Evolutionary conservation across 805 yeast species (phyloP).

Genomic region (Metschnikowia aberdeeniae): DNA sequence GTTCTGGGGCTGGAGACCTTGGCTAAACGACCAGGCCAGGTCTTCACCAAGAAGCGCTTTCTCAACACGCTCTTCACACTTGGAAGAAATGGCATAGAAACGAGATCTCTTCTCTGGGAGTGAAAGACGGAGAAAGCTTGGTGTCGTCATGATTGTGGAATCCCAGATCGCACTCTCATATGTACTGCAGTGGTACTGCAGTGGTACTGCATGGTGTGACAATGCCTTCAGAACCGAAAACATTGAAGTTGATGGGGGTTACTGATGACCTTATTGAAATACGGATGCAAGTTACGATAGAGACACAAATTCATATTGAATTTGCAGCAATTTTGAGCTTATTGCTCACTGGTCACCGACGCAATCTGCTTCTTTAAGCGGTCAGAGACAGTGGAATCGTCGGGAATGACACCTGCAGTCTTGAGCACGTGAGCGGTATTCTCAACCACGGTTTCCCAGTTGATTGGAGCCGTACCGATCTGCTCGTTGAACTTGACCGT

Average conservation of each 20-base stretch:
- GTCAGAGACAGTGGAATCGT: conserved; percentile 23
- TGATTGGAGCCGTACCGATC: conserved; percentile 35
- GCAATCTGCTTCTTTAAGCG: conserved; percentile 25
- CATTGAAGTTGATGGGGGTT: too few species aligned
- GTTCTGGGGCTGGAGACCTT: conserved; percentile 10
- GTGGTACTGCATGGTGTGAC: too few species aligned
- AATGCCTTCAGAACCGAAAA: too few species aligned
- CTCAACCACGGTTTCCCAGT: conserved; percentile 47
- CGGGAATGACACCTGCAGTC: conserved; percentile 58
- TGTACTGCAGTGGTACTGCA: too few species aligned
- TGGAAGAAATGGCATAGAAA: conserved; percentile 6
- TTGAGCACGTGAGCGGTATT: conserved; percentile 56
- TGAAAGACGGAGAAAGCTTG: conserved; percentile 7
- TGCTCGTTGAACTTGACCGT: conserved; percentile 62
- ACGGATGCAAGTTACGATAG: too few species aligned
- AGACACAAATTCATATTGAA: too few species aligned
- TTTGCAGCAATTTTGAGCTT: too few species aligned
- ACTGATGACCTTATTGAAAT: too few species aligned
- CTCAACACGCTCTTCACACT: conserved; percentile 10
- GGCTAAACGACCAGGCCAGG: conserved; percentile 8
- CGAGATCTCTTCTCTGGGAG: conserved; percentile 8
- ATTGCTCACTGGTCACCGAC: not conserved
- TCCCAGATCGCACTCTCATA: too few species aligned
- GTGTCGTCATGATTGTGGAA: not conserved
- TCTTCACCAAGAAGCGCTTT: conserved; percentile 5